phyloP scores from a whole-genome alignment of 169 alveolate species.

The Sarcocystis neurona region DNA sequence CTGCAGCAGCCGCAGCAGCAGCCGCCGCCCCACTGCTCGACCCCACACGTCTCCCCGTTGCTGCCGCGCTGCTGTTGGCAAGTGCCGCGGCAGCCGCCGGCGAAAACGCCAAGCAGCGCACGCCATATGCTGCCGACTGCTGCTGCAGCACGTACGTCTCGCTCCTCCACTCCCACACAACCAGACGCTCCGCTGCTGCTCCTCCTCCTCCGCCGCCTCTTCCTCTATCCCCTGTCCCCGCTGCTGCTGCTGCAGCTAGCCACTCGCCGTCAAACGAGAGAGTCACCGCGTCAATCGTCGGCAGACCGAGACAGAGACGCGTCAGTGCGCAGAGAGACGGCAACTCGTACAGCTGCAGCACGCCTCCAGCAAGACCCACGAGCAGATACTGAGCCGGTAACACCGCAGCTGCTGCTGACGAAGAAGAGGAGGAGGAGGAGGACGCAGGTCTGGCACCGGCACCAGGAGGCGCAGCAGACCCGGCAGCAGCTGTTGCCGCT shows the following conservation, averaged over 20 bases:
- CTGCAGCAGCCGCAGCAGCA: constrained; percentile 18
- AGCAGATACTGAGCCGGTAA: constrained; percentile 47
- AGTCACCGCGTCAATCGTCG: constrained; percentile 50
- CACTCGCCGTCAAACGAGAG: constrained; percentile 84
- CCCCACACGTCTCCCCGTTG: too few relatives aligned
- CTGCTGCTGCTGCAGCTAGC: constrained; percentile 88
- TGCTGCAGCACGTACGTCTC: constrained; percentile 95
- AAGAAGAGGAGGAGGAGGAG: not conserved
- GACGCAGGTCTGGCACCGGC: too few relatives aligned
- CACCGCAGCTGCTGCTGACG: too few relatives aligned
- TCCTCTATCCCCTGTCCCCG: constrained; percentile 58
- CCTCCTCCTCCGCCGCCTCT: constrained; percentile 73
- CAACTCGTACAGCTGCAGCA: constrained; percentile 55
- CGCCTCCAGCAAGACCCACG: constrained; percentile 65
- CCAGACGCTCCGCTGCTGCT: constrained; percentile 61
- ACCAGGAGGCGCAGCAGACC: too few relatives aligned
- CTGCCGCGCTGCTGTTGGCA: constrained; percentile 33
- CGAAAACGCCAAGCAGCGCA: constrained; percentile 69
- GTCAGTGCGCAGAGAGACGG: constrained; percentile 46
- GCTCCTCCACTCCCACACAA: constrained; percentile 99
- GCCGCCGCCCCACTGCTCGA: constrained; percentile 38
- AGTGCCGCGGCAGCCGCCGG: constrained; percentile 62
- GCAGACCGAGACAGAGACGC: constrained; percentile 57
- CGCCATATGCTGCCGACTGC: constrained; percentile 90
- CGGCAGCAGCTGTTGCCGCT: not conserved